Evolutionary conservation across 306 rosid genomes (phyloP), one percentile per base, ranked within the genome.

Genomic region (Sesbania bispinosa): DNA sequence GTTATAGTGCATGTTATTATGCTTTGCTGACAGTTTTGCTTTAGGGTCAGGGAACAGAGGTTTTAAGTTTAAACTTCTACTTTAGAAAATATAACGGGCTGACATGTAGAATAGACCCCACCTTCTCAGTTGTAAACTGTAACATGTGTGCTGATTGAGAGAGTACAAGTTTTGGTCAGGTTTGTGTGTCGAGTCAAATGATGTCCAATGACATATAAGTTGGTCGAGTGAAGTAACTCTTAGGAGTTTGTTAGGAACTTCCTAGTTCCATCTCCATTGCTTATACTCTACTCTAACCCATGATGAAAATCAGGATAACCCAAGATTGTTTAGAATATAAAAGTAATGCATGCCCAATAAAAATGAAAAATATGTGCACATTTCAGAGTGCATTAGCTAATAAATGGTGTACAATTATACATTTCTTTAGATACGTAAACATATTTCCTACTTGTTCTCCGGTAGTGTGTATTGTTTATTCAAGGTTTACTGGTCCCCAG

Each of bases 181-280:
- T 41, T 26, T 51, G 26, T 62, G 33, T 11, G 10, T 61, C 4
- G 8, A 54, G 71, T 77, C 77, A 43, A 62, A 62, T 62, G 82
- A 52, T 62, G 73, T 70, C 61, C 53, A 52, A 69, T 61, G 30
- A 69, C 61, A 41, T 69, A 33, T 46, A 39, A 61, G 73, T 70
- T 69, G 61, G 5, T 19, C 5, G 27, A 65, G 24, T 36, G 48
- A 36, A 57, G 65, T 13, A 63, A 65, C 48, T 55, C 35, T 36
- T 5, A 42, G 78, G 68, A 35, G 46, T 64, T 71, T 43, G 7
- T 39, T 55, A 62, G 55, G 55, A 45, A 19, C 75, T 64, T 64
- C n/a, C 21, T 32, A 53, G 62, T 77, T 60, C 71, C 55, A 20
- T 51, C 47, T 69, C 45, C 20, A 13, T 47, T 45, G 41, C 63